Evolutionary conservation across 805 yeast genomes (phyloP).

Genomic region (Candida palmyrensis): DNA sequence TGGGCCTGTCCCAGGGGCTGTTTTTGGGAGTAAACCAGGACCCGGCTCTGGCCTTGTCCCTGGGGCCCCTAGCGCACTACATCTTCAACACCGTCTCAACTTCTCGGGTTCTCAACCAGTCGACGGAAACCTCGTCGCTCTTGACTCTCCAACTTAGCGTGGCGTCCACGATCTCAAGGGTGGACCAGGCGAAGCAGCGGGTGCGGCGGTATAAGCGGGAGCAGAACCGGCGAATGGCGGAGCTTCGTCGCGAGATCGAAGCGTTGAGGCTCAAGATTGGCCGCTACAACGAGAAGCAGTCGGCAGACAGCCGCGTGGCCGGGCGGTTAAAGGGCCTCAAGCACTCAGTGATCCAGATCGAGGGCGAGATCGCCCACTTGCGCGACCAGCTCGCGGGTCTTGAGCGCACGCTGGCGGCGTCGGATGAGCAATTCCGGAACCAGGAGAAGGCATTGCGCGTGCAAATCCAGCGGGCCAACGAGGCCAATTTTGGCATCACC

Average conservation of each 20-base stretch:
- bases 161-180: slow-evolving; percentile 22
- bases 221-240: slow-evolving; percentile 30
- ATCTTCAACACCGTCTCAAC: slow-evolving; percentile 26
- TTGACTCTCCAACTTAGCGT: slow-evolving; percentile 30
- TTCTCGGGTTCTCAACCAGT: slow-evolving; percentile 19
- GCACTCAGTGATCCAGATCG: slow-evolving; percentile 34
- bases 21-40: too few relatives aligned
- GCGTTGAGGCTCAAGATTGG: slow-evolving; percentile 24
- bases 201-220: slow-evolving; percentile 32
- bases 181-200: slow-evolving; percentile 17
- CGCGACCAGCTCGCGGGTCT: slow-evolving; percentile 13
- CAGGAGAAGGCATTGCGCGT: slow-evolving; percentile 14
- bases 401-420: slow-evolving; percentile 7
- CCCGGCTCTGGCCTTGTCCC: too few relatives aligned
- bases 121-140: slow-evolving; percentile 21
- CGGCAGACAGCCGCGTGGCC: slow-evolving; percentile 24
- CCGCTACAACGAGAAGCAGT: slow-evolving; percentile 19
- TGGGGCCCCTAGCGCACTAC: slow-evolving; percentile 12
- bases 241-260: slow-evolving; percentile 29
- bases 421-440: slow-evolving; percentile 9
- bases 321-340: slow-evolving; percentile 37
- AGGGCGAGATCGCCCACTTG: slow-evolving; percentile 26
- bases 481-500: slow-evolving; percentile 19
- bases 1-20: too few relatives aligned
- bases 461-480: slow-evolving; percentile 19